These are phyloP conservation scores for Phalaenopsis hybrid DNA, from an alignment of 116 monocot genomes.

Conservation along the genomic window DNA sequence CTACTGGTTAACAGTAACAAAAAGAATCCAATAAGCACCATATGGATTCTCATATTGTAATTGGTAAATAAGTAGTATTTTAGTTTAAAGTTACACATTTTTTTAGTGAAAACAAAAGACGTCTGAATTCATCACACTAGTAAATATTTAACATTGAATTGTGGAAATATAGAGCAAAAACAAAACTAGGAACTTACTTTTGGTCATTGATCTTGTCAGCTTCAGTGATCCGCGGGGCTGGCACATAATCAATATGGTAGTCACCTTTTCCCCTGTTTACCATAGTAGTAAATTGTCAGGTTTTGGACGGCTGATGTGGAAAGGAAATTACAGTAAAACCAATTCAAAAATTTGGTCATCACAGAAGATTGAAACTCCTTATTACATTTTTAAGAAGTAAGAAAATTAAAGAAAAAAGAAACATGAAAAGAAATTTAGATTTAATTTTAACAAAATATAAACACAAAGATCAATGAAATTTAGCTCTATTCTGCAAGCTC, in stretches of 20 bases:
- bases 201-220: slow-evolving; percentile 75
- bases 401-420: not conserved
- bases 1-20: not conserved
- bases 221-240: slow-evolving; percentile 78
- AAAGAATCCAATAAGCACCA: not conserved
- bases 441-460: not conserved
- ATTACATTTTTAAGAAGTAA: not conserved
- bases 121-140: not conserved
- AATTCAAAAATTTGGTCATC: not conserved
- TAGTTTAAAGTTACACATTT: not conserved
- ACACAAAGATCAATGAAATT: not conserved
- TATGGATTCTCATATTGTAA: not conserved
- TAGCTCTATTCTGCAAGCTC: not conserved
- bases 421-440: not conserved
- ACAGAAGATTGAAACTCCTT: not conserved
- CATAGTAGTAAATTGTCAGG: slow-evolving; percentile 10
- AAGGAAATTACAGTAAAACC: slow-evolving; percentile 5
- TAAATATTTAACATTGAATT: not conserved
- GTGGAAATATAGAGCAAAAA: not conserved
- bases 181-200: slow-evolving; percentile 30
- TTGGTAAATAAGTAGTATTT: not conserved
- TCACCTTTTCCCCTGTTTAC: slow-evolving; percentile 69
- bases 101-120: not conserved
- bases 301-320: not conserved
- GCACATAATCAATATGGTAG: slow-evolving; percentile 74